Conservation (phyloP, 805 yeast genomes). For the Candida loeiensis region DNA sequence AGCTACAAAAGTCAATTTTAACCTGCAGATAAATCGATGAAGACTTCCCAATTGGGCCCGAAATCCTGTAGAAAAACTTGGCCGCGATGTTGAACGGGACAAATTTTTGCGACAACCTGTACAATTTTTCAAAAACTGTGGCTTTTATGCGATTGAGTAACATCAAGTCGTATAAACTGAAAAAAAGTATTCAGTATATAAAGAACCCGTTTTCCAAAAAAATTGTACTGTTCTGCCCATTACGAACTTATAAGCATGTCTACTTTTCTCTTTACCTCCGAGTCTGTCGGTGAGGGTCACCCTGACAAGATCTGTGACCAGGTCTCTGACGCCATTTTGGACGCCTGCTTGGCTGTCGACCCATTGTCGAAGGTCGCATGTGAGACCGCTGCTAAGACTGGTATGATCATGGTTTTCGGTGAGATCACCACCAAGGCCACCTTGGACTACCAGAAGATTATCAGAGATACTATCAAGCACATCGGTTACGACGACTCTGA, state of each 20-base stretch:
- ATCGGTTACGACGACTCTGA: conserved; percentile 96
- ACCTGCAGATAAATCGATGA: conserved; percentile 1
- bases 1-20: not conserved
- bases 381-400: conserved; percentile 98
- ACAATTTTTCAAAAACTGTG: conserved; percentile 4
- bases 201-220: not conserved
- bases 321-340: conserved; percentile 96
- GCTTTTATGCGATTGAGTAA: conserved; percentile 2
- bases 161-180: conserved; percentile 1
- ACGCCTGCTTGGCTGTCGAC: conserved; percentile 93
- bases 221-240: not conserved
- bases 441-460: conserved; percentile 93
- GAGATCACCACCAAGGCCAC: conserved; percentile 97
- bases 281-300: conserved; percentile 93
- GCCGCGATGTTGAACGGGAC: conserved; percentile 7
- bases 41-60: conserved; percentile 1
- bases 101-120: not conserved
- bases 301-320: conserved; percentile 98
- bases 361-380: conserved; percentile 99
- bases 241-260: conserved; percentile 1
- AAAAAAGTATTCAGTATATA: conserved; percentile 1
- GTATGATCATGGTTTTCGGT: conserved; percentile 99
- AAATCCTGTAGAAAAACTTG: not conserved
- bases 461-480: conserved; percentile 97
- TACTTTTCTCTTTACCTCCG: conserved; percentile 69